phyloP scores from a whole-genome alignment of 148 eudicot genomes.

The Rhododendron ferrugineum region DNA sequence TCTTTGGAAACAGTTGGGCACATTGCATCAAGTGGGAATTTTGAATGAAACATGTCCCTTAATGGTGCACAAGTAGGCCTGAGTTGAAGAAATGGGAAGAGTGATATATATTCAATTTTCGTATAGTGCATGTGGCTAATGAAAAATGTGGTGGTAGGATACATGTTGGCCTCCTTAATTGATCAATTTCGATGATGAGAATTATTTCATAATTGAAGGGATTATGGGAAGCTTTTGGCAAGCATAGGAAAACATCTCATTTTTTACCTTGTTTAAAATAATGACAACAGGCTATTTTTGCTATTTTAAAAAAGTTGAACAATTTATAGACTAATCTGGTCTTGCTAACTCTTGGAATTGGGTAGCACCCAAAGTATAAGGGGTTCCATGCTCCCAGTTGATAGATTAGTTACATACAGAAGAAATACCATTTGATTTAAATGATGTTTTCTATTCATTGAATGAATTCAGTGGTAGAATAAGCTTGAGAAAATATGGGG shows the following conservation, averaged over 20 bases:
- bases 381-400: neutral
- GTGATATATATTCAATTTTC: neutral
- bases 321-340: neutral
- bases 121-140: neutral
- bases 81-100: constrained; percentile 4
- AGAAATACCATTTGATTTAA: neutral
- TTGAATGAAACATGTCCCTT: neutral
- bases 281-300: neutral
- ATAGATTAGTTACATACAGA: neutral
- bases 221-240: neutral
- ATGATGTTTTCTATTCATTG: neutral
- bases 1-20: neutral
- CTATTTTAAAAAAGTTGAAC: neutral
- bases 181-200: neutral
- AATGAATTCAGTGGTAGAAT: neutral
- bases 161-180: neutral
- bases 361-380: neutral
- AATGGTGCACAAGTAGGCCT: neutral
- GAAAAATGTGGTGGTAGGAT: constrained; percentile 1
- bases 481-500: neutral
- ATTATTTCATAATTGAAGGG: neutral
- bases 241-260: neutral
- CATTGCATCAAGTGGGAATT: neutral
- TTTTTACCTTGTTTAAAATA: neutral
- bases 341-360: neutral